phyloP scores from a whole-genome alignment of 2,329 filamentous ascomycete species.

The Colletotrichum spaethianum region DNA sequence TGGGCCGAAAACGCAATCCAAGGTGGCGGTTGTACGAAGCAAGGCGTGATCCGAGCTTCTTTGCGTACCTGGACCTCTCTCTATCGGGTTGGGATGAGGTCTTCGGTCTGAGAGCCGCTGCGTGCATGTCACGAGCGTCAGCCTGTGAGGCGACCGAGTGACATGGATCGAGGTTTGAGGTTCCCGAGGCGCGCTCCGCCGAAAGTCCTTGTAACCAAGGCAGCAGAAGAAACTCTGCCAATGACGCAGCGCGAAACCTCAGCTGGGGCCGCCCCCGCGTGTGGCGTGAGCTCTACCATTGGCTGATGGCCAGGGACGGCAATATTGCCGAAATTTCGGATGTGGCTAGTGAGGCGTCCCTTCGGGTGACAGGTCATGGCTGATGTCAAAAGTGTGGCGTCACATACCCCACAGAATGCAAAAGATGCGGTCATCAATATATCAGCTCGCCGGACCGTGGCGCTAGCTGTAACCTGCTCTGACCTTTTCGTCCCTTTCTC shows the following conservation, averaged over 20 bases:
- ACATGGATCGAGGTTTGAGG: conserved; percentile 27
- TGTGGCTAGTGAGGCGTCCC: conserved; percentile 14
- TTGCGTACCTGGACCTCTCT: background rate
- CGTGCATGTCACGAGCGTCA: background rate
- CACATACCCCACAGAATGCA: conserved; percentile 40
- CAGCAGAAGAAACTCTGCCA: conserved; percentile 26
- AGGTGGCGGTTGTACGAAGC: conserved; percentile 29
- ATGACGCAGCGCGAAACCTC: conserved; percentile 39
- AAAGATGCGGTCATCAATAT: conserved; percentile 37
- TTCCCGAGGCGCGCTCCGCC: conserved; percentile 20
- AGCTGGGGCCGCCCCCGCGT: conserved; percentile 23
- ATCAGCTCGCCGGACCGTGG: conserved; percentile 11
- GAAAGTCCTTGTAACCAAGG: conserved; percentile 34
- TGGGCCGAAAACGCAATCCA: conserved; percentile 27
- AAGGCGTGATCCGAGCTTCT: conserved; percentile 28
- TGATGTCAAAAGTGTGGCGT: conserved; percentile 33
- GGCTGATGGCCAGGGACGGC: no score
- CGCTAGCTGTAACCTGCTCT: conserved; percentile 8
- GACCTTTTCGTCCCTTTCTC: background rate
- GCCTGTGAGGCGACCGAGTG: background rate
- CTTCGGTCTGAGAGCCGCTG: background rate
- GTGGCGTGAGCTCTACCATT: conserved; percentile 35
- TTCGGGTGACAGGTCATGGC: background rate
- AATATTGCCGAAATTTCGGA: background rate
- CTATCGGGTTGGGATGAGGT: background rate